Evolutionary conservation across 2,329 filamentous ascomycete species (phyloP).

Genomic region (Aaosphaeria arxii): DNA sequence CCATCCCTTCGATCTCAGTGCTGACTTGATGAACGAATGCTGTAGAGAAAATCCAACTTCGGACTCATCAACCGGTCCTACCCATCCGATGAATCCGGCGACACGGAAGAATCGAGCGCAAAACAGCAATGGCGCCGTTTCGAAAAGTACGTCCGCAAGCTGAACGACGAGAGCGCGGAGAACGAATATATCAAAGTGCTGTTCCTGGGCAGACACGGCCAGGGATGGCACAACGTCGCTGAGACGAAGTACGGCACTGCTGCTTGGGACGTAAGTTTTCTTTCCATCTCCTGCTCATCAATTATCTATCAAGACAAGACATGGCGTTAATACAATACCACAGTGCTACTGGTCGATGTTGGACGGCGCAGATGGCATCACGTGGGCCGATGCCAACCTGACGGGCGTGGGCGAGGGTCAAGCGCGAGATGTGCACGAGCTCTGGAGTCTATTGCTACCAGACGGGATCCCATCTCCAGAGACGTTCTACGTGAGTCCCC

Average conservation of each 20-base stretch:
- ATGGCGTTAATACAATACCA: not conserved
- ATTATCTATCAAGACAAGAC: not conserved
- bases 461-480: conserved; percentile 59
- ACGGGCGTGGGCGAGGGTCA: conserved; percentile 58
- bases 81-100: conserved; percentile 39
- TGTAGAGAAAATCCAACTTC: conserved; percentile 59
- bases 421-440: conserved; percentile 55
- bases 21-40: not conserved
- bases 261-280: conserved; percentile 61
- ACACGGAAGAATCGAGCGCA: conserved; percentile 26
- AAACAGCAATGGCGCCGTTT: conserved; percentile 64
- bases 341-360: conserved; percentile 63
- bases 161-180: conserved; percentile 47
- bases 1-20: not conserved
- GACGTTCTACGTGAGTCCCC: conserved; percentile 62
- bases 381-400: conserved; percentile 63
- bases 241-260: conserved; percentile 66
- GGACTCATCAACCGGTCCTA: conserved; percentile 64
- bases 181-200: conserved; percentile 62
- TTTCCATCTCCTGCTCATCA: not conserved
- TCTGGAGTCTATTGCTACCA: conserved; percentile 55
- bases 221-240: conserved; percentile 65
- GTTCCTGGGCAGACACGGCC: conserved; percentile 67
- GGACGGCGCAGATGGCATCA: conserved; percentile 59
- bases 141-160: conserved; percentile 49